Base-by-base conservation (phyloP, 2,329 filamentous ascomycete genomes). In the Neoascochyta sp. region DNA sequence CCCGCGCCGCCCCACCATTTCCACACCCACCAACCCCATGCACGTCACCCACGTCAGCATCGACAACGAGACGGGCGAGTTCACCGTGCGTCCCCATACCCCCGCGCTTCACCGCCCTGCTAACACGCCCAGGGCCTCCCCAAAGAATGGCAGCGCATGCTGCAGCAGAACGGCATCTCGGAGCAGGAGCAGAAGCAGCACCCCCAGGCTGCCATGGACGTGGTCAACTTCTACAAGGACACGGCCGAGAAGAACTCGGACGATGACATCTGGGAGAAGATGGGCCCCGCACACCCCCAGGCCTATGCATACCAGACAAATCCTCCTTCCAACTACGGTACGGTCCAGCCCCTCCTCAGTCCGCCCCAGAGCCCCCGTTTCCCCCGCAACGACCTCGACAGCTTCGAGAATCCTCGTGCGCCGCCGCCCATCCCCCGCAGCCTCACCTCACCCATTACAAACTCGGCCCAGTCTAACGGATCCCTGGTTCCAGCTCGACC, bases 41-140 rank as follows among this genome's bases (percentile, higher is more conserved):
- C 92, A 96, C 66, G 86, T 98, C 52, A 96, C 90, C 34, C 92
- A 98, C 65, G 92, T 98, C 46, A 90, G 90, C 50, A 95, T 95
- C 63, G 90, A 98, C 65, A 94, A 92, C 67, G 77, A 86, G 54
- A 96, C 92, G 3, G 92, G 92, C 47, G 86, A 95, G 67, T 98
- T 95, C 64, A 96, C 90, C 35, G 88, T 94, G 73, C 39, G 62
- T 63, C 36, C 18, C 7, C 18, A 20, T 10, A 7, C 7, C 18
- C 7, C 18, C 18, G 10, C 18, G 18, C 18, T 10, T 7, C 28
- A 16, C 23, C 19, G 24, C 9, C 30, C 20, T 20, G 39, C 56
- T 57, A 42, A 62, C 42, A 13, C 32, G 15, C 17, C 9, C 51
- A 92, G 88, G 92, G 92, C 43, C 75, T 98, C 16, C 92, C 92